Percentiles rank a stretch among this genome's conserved stretches.
Evolutionary conservation across 352 stramenopile genomes (phyloP).

Genomic region (Nothophytophthora sp.): DNA sequence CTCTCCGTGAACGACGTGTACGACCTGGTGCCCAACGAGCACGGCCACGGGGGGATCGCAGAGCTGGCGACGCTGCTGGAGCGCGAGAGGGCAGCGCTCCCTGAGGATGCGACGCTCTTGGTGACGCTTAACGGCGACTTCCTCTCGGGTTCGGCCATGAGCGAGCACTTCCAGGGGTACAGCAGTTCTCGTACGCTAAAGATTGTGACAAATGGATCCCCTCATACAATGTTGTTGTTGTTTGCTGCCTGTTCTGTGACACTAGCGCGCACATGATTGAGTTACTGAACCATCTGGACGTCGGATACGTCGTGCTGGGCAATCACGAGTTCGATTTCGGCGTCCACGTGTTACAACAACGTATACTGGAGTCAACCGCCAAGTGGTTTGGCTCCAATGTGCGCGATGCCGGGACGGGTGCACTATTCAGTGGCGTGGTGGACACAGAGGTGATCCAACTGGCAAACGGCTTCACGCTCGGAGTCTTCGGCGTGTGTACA

Average conservation of each 20-base stretch:
- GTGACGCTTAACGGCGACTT: constrained; percentile 84
- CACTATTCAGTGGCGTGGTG: constrained; percentile 40
- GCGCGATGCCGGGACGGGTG: constrained; percentile 31
- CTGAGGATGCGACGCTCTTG: constrained; percentile 51
- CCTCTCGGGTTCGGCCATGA: constrained; percentile 67
- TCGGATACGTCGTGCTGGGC: constrained; percentile 75
- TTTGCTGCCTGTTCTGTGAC: not conserved
- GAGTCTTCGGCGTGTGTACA: constrained; percentile 74
- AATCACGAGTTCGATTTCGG: constrained; percentile 88
- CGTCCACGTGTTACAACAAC: constrained; percentile 43
- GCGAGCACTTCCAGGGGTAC: constrained; percentile 66
- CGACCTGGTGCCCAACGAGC: constrained; percentile 64
- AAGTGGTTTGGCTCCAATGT: constrained; percentile 84
- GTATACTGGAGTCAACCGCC: constrained; percentile 58
- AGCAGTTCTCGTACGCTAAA: constrained; percentile 1
- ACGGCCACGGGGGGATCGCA: constrained; percentile 59
- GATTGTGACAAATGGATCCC: not conserved
- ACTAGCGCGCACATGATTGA: constrained; percentile 75
- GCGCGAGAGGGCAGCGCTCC: constrained; percentile 39
- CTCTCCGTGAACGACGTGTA: constrained; percentile 79
- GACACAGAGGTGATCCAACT: constrained; percentile 57
- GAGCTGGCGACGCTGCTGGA: constrained; percentile 69
- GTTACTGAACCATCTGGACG: constrained; percentile 69
- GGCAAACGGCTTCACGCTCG: constrained; percentile 53
- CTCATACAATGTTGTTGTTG: constrained; percentile 2